phyloP scores from a whole-genome alignment of 305 asterid species.

The Vinca major region DNA sequence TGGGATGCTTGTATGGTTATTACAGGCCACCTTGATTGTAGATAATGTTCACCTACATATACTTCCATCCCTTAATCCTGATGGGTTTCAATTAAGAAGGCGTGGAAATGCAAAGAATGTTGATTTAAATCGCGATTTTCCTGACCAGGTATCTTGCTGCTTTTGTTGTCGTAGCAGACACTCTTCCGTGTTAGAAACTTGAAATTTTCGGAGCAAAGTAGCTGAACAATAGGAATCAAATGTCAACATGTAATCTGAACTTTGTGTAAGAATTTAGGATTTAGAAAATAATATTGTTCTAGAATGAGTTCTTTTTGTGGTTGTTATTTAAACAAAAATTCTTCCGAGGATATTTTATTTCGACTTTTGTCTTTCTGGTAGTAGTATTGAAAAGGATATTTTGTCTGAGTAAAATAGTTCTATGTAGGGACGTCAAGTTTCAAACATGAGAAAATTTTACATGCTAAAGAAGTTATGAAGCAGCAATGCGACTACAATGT shows the following conservation, averaged over 20 bases:
- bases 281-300: neutral
- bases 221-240: neutral
- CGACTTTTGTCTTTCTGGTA: neutral
- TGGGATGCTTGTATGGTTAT: constrained; percentile 3
- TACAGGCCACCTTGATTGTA: constrained; percentile 73
- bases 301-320: neutral
- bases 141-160: constrained; percentile 62
- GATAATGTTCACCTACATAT: constrained; percentile 74
- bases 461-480: neutral
- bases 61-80: constrained; percentile 90
- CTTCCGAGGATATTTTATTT: neutral
- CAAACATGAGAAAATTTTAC: neutral
- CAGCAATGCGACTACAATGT: neutral
- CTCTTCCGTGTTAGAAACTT: neutral
- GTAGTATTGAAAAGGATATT: neutral
- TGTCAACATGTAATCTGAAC: neutral
- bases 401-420: neutral
- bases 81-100: constrained; percentile 56
- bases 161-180: neutral
- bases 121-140: constrained; percentile 84
- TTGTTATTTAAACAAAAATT: neutral
- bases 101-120: constrained; percentile 74
- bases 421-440: neutral
- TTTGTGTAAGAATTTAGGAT: neutral
- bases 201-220: neutral